phyloP scores from a whole-genome alignment of 768 basidiomycete species.

The Phylloporus rhodoxanthus region DNA sequence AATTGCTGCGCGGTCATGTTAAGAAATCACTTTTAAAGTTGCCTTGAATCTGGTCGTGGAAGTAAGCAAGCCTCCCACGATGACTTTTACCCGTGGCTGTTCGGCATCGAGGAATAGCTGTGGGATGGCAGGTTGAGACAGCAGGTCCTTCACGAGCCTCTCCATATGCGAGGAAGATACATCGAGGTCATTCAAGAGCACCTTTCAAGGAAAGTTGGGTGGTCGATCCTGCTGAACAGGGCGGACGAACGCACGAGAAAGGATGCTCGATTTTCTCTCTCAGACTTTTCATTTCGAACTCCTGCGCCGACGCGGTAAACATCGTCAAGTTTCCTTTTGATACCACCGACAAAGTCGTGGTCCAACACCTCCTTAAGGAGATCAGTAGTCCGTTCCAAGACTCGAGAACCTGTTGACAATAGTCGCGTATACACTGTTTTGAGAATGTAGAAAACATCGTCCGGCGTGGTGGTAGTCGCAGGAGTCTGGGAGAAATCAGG shows the following conservation, averaged over 20 bases:
- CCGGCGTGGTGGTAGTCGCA: conserved; percentile 70
- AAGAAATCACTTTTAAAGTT: conserved; percentile 56
- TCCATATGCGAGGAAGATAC: conserved; percentile 86
- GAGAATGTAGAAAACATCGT: conserved; percentile 94
- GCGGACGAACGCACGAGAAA: conserved; percentile 65
- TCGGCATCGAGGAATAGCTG: conserved; percentile 67
- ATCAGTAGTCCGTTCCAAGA: conserved; percentile 53
- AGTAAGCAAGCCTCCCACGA: conserved; percentile 46
- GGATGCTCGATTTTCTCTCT: conserved; percentile 69
- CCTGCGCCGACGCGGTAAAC: conserved; percentile 62
- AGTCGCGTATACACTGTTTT: conserved; percentile 77
- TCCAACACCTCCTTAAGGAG: conserved; percentile 74
- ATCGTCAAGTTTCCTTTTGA: conserved; percentile 83
- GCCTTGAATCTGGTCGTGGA: conserved; percentile 62
- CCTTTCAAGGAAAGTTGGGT: conserved; percentile 40
- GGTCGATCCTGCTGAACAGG: background rate
- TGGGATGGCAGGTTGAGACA: conserved; percentile 44
- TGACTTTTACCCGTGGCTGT: conserved; percentile 41
- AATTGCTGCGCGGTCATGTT: background rate
- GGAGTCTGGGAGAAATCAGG: conserved; percentile 62
- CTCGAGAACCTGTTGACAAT: conserved; percentile 67
- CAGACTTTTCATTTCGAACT: conserved; percentile 64
- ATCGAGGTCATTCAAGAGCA: conserved; percentile 90
- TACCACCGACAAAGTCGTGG: conserved; percentile 71
- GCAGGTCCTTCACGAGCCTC: conserved; percentile 64